Conservation (phyloP, 2,329 filamentous ascomycete species). For the Cladophialophora carrionii region DNA sequence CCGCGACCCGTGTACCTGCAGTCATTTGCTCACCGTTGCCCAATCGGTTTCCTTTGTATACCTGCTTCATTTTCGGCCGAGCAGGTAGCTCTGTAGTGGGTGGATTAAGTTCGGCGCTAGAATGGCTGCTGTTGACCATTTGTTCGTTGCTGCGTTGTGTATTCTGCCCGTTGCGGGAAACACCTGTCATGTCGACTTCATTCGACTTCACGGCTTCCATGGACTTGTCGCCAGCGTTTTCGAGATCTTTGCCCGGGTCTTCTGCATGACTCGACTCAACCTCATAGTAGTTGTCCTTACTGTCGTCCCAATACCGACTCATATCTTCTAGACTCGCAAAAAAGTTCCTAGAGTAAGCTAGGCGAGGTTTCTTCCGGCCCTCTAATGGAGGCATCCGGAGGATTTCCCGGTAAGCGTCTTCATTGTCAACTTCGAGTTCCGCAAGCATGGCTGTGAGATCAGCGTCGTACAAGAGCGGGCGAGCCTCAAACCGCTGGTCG, state of each 20-base stretch:
- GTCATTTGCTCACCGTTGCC: conserved; percentile 63
- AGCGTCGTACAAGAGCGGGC: conserved; percentile 45
- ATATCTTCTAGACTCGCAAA: conserved; percentile 63
- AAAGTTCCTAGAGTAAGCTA: conserved; percentile 63
- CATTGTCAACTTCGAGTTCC: conserved; percentile 60
- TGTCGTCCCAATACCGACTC: conserved; percentile 66
- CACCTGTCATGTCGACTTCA: conserved; percentile 25
- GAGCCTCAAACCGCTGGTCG: conserved; percentile 41
- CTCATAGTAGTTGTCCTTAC: conserved; percentile 60
- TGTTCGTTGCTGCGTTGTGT: not conserved
- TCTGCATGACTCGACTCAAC: conserved; percentile 41
- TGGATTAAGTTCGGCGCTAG: not conserved
- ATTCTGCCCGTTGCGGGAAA: not conserved
- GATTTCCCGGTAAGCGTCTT: conserved; percentile 61
- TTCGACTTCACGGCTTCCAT: conserved; percentile 25
- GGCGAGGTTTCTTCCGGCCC: conserved; percentile 52
- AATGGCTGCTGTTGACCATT: not conserved
- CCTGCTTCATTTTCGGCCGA: conserved; percentile 33
- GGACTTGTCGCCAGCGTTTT: conserved; percentile 26
- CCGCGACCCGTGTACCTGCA: conserved; percentile 59
- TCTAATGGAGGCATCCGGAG: conserved; percentile 52
- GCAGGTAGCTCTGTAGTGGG: conserved; percentile 29
- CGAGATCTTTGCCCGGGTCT: conserved; percentile 5
- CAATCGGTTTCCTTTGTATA: conserved; percentile 63
- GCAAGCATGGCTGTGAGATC: conserved; percentile 38